phyloP scores from a whole-genome alignment of 306 rosid genomes.

The Quercus dentata region DNA sequence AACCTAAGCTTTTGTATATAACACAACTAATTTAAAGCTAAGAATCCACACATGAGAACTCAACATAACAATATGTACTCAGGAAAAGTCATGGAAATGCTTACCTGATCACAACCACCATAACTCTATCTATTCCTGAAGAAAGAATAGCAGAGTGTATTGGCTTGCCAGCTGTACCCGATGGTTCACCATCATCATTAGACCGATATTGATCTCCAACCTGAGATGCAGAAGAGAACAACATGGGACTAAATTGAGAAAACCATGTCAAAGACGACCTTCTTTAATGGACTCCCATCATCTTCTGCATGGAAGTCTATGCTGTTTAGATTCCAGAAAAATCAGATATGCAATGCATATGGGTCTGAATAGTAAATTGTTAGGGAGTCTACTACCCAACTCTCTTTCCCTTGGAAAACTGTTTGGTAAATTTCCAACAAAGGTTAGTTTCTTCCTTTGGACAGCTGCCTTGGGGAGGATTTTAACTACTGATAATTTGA shows the following conservation, averaged over 20 bases:
- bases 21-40: background rate
- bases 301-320: background rate
- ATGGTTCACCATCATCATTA: slow-evolving; percentile 93
- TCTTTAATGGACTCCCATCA: no score
- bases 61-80: background rate
- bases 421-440: no score
- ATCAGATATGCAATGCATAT: background rate
- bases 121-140: slow-evolving; percentile 88
- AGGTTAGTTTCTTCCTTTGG: no score
- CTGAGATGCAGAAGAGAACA: slow-evolving; percentile 32
- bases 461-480: no score
- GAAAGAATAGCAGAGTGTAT: slow-evolving; percentile 78
- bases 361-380: background rate
- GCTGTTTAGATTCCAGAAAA: background rate
- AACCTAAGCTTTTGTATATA: background rate
- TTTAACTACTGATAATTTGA: no score
- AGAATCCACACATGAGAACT: background rate
- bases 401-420: no score
- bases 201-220: slow-evolving; percentile 90
- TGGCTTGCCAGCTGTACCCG: slow-evolving; percentile 96
- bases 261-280: background rate
- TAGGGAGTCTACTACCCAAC: background rate
- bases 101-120: slow-evolving; percentile 96
- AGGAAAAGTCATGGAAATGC: background rate
- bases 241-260: background rate